These are phyloP conservation scores for Fusarium phyllophilum DNA, from an alignment of 2,329 filamentous ascomycete genomes.

Conservation along the genomic window DNA sequence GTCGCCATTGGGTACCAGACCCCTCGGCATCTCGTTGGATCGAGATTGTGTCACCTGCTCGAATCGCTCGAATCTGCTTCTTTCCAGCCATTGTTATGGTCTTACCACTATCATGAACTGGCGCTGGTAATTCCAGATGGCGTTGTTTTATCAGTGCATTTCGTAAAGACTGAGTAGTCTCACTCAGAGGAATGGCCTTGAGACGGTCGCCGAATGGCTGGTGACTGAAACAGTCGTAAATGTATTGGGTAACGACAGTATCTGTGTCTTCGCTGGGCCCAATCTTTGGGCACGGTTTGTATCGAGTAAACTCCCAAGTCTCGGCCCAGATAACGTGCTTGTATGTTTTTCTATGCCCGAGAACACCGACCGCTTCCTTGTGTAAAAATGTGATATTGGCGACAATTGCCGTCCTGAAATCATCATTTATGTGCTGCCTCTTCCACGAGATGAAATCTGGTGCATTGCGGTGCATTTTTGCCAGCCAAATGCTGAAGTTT, in stretches of 20 bases:
- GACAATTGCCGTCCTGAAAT: slow-evolving; percentile 71
- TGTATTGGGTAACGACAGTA: slow-evolving; percentile 78
- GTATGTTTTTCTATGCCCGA: slow-evolving; percentile 45
- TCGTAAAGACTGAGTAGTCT: slow-evolving; percentile 43
- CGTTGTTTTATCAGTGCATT: slow-evolving; percentile 42
- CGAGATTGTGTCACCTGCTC: slow-evolving; percentile 61
- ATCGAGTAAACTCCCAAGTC: slow-evolving; percentile 51
- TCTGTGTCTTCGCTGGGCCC: neutral
- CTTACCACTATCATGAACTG: slow-evolving; percentile 38
- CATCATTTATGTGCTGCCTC: slow-evolving; percentile 55
- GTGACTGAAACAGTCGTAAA: slow-evolving; percentile 70
- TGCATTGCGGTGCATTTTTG: slow-evolving; percentile 54
- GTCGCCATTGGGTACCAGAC: slow-evolving; percentile 66
- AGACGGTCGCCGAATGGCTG: slow-evolving; percentile 69
- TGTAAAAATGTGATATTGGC: slow-evolving; percentile 71
- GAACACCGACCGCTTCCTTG: slow-evolving; percentile 68
- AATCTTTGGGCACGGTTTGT: slow-evolving; percentile 38
- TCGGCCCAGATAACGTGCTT: slow-evolving; percentile 66
- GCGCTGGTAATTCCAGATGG: slow-evolving; percentile 43
- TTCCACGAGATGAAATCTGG: slow-evolving; percentile 65
- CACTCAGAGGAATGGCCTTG: slow-evolving; percentile 47
- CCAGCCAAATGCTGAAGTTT: slow-evolving; percentile 68
- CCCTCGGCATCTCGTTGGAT: slow-evolving; percentile 57
- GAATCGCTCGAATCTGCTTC: slow-evolving; percentile 49
- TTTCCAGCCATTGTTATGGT: slow-evolving; percentile 29